Evolutionary conservation across 345 rosid genomes (phyloP), one percentile per base, ranked within the genome.

Genomic region (Salix koriyanagi): DNA sequence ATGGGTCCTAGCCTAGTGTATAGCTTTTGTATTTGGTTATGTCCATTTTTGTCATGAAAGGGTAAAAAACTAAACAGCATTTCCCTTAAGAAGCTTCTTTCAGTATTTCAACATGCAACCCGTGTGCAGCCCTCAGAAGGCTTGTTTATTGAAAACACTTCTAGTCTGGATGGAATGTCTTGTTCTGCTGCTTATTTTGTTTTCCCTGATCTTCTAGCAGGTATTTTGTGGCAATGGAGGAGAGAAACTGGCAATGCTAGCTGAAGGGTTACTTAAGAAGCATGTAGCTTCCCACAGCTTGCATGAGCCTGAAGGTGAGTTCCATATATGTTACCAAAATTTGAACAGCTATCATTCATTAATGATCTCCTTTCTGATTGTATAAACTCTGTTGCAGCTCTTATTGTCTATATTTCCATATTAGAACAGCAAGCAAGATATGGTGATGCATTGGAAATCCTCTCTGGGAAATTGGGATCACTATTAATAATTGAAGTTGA

Each of bases 261-360:
- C 98, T 68, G 99, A 92, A 83, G 95, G 95, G 83, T 89, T 96
- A 78, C 89, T 94, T 61, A 92, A 91, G 90, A 96, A 92, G 91
- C 99, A 96, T 79, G 85, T 90, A 79, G 86, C 87, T 60, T 82
- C 97, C 67, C 98, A 94, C 80, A 88, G 97, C 82, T 87, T 96
- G 90, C 99, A 94, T 80, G 98, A 94, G 84, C 99, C 98, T 23
- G 99, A 96, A 89, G 99, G 99, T 90, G 70, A 12, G 23, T 41
- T 58, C 48, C 26, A 68, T 64, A 32, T 46, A 37, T 39, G 14
- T 21, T n/a, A 50, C n/a, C 76, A 52, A 52, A 52, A 52, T 52
- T 52, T 52, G 23, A 52, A 18, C 8, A 18, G 2, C 9, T 52
- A 52, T 19, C 58, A 52, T 18, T 52, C 21, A 16, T 50, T 50